These are phyloP conservation scores for Penicillium sp. DNA, from an alignment of 2,329 filamentous ascomycete species.

Conservation along the genomic window DNA sequence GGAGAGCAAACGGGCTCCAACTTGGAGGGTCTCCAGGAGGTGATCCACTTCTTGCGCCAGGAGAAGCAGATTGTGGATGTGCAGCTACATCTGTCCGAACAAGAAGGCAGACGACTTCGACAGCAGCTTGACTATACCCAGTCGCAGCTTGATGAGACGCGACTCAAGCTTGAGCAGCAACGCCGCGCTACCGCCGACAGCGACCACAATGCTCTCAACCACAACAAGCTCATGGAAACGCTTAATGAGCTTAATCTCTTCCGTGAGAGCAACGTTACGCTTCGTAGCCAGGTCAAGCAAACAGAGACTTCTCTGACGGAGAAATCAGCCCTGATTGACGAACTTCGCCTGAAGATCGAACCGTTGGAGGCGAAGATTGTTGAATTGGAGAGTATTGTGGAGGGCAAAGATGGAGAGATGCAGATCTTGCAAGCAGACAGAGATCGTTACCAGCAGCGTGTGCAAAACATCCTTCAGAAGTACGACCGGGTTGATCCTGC, in stretches of 20 bases:
- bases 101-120: conserved; percentile 81
- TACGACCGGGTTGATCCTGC: conserved; percentile 93
- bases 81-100: conserved; percentile 83
- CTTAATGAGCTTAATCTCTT: conserved; percentile 94
- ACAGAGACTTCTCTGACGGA: conserved; percentile 70
- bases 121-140: conserved; percentile 86
- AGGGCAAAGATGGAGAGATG: conserved; percentile 80
- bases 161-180: conserved; percentile 86
- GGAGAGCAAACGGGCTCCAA: conserved; percentile 50
- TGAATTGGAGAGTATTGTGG: conserved; percentile 75
- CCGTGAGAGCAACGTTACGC: conserved; percentile 86
- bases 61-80: conserved; percentile 98
- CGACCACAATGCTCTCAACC: conserved; percentile 67
- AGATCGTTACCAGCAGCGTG: conserved; percentile 92
- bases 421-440: conserved; percentile 85
- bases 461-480: conserved; percentile 90
- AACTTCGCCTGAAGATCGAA: conserved; percentile 69
- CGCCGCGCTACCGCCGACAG: conserved; percentile 70
- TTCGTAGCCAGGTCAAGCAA: conserved; percentile 80
- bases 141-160: conserved; percentile 80
- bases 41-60: conserved; percentile 83
- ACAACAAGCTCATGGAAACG: conserved; percentile 89
- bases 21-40: conserved; percentile 74
- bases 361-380: conserved; percentile 75
- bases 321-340: conserved; percentile 69